Conservation (phyloP, 75 land plant species). For the Cunninghamia lanceolata region DNA sequence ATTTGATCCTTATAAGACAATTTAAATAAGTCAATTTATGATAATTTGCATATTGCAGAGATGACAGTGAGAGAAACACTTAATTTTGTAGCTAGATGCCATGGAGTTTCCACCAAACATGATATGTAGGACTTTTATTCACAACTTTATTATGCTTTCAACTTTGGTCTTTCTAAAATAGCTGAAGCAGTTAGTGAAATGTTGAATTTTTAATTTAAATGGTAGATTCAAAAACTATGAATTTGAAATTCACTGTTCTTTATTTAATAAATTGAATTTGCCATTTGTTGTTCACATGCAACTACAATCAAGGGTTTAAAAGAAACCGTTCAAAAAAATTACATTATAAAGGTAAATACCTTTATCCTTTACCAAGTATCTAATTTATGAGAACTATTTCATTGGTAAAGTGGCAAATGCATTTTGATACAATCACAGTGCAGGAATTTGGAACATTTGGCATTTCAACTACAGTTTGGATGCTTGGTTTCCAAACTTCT, state of each 20-base stretch:
- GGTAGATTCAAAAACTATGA: not conserved
- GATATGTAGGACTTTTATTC: conserved; percentile 11
- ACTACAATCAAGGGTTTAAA: no score
- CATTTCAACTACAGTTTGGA: no score
- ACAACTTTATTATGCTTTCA: not conserved
- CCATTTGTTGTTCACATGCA: not conserved
- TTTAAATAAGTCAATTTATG: conserved; percentile 55
- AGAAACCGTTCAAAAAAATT: no score
- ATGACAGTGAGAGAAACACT: conserved; percentile 68
- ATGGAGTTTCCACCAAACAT: conserved; percentile 42
- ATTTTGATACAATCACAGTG: no score
- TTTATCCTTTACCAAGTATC: not conserved
- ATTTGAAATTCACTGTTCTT: no score
- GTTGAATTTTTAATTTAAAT: not conserved
- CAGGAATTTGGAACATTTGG: no score
- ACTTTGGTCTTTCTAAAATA: no score
- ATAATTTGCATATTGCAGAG: conserved; percentile 45
- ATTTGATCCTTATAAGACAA: conserved; percentile 56
- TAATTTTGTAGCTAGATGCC: conserved; percentile 46
- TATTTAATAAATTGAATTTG: not conserved
- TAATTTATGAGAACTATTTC: no score
- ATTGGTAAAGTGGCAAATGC: no score
- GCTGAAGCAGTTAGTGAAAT: conserved; percentile 21
- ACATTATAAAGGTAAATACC: conserved; percentile 15
- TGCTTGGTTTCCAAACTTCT: no score